Conservation (phyloP, 371 early-diverging fungal species). For the Mucor lusitanicus region DNA sequence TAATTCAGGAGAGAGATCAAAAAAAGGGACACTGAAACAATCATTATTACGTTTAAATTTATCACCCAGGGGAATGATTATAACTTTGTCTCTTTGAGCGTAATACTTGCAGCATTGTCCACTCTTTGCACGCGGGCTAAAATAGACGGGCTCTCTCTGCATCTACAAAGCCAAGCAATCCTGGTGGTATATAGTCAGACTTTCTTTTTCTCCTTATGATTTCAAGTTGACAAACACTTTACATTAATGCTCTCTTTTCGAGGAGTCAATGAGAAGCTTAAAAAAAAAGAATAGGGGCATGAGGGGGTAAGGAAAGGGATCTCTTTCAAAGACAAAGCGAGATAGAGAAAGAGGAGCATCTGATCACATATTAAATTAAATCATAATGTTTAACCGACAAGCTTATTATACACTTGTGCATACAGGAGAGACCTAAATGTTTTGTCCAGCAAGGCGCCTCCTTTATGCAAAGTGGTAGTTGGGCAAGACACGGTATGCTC, state of each 20-base stretch:
- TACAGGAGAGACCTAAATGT: neutral
- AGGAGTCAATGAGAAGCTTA: neutral
- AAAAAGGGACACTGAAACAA: conserved; percentile 1
- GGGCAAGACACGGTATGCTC: too few species aligned
- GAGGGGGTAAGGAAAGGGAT: neutral
- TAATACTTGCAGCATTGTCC: too few species aligned
- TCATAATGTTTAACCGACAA: neutral
- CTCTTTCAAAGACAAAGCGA: neutral
- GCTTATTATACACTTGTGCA: neutral
- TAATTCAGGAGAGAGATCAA: neutral
- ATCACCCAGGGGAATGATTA: neutral
- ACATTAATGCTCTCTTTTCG: neutral
- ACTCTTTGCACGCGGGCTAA: too few species aligned
- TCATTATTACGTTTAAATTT: neutral
- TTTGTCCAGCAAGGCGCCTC: neutral
- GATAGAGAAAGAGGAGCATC: neutral
- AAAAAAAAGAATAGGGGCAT: neutral
- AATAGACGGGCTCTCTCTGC: too few species aligned
- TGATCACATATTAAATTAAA: neutral
- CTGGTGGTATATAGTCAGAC: too few species aligned
- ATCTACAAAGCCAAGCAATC: too few species aligned
- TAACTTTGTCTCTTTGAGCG: neutral
- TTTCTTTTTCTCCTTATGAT: too few species aligned
- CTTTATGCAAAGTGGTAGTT: too few species aligned
- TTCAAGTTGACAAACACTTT: neutral